These are phyloP conservation scores for Boletus subcaerulescens DNA, from an alignment of 768 basidiomycete species.

Conservation along the genomic window DNA sequence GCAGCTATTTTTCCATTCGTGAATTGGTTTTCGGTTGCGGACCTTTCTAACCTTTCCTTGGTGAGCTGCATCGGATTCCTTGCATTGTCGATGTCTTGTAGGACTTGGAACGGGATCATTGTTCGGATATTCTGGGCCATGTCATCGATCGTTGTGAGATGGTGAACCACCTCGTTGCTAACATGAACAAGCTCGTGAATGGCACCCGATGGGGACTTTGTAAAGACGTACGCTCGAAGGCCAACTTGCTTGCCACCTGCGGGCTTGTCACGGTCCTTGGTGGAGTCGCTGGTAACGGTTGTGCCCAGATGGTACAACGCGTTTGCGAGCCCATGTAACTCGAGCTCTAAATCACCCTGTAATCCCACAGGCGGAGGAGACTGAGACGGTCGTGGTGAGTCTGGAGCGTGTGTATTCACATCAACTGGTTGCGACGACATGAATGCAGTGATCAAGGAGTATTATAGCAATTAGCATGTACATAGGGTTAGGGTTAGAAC, in stretches of 20 bases:
- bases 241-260: slow-evolving; percentile 75
- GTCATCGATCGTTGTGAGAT: slow-evolving; percentile 64
- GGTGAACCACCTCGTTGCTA: slow-evolving; percentile 73
- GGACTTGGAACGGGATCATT: slow-evolving; percentile 72
- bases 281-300: slow-evolving; percentile 79
- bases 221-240: slow-evolving; percentile 56
- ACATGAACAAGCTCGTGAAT: background rate
- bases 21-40: slow-evolving; percentile 87
- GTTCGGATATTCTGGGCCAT: slow-evolving; percentile 59
- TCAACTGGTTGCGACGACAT: slow-evolving; percentile 11
- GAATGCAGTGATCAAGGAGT: background rate
- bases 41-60: slow-evolving; percentile 73
- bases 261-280: slow-evolving; percentile 72
- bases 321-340: slow-evolving; percentile 72
- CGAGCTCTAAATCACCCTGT: slow-evolving; percentile 75
- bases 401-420: slow-evolving; percentile 21
- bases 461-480: background rate
- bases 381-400: slow-evolving; percentile 68
- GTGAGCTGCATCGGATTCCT: slow-evolving; percentile 82
- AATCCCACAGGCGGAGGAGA: slow-evolving; percentile 65
- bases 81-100: slow-evolving; percentile 75
- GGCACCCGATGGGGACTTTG: background rate
- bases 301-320: slow-evolving; percentile 79
- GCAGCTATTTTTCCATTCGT: slow-evolving; percentile 88
- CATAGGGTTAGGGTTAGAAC: slow-evolving; percentile 40